These are phyloP conservation scores for Datura wrightii DNA, from an alignment of 257 asterid genomes.

Conservation along the genomic window DNA sequence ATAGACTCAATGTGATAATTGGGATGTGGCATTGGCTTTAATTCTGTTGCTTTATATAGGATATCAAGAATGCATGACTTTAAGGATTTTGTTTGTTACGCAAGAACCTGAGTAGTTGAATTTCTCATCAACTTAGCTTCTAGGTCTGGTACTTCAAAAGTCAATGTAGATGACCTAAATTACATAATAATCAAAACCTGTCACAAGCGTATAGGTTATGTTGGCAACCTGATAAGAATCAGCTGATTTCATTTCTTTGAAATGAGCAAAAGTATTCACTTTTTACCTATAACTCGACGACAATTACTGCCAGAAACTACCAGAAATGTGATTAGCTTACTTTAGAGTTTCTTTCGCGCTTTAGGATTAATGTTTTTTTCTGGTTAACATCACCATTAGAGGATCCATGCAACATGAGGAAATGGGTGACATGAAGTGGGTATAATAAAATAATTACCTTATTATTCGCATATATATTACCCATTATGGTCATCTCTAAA, in stretches of 20 bases:
- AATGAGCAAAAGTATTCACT: background rate
- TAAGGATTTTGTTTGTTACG: conserved; percentile 29
- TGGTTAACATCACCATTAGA: background rate
- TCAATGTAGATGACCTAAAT: conserved; percentile 12
- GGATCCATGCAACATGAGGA: background rate
- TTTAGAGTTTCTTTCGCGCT: background rate
- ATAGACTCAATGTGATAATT: background rate
- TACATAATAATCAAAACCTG: background rate
- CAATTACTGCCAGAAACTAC: background rate
- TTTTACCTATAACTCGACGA: background rate
- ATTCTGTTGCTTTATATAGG: conserved; percentile 31
- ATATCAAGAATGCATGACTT: conserved; percentile 32
- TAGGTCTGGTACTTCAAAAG: background rate
- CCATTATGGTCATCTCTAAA: background rate
- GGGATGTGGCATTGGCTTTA: background rate
- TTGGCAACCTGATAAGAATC: background rate
- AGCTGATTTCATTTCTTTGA: background rate
- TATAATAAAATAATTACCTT: background rate
- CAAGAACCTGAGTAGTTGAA: conserved; percentile 36
- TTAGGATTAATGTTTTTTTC: background rate
- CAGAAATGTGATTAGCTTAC: background rate
- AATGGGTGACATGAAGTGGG: background rate
- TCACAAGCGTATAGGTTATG: background rate
- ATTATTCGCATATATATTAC: background rate
- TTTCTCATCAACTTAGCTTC: conserved; percentile 36